phyloP scores from a whole-genome alignment of 1,284 basidiomycete species.

The Naganishia sp. region DNA sequence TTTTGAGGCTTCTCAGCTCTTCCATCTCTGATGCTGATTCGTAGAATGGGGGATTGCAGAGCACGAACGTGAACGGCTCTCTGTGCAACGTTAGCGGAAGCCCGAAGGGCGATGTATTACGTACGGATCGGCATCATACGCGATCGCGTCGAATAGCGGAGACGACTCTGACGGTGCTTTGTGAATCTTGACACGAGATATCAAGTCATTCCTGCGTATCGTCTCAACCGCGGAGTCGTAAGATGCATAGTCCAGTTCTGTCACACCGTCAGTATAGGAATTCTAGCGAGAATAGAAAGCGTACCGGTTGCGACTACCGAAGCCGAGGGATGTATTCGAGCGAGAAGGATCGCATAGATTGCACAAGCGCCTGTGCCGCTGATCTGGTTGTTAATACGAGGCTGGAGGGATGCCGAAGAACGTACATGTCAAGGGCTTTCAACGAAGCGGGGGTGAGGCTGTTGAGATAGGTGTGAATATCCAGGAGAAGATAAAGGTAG shows the following conservation, averaged over 20 bases:
- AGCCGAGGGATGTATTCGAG: constrained; percentile 62
- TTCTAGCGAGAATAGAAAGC: background rate
- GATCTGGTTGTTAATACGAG: constrained; percentile 45
- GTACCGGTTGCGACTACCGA: background rate
- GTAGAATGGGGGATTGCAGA: constrained; percentile 98
- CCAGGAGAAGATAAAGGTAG: constrained; percentile 72
- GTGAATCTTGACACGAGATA: background rate
- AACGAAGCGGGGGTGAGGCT: constrained; percentile 29
- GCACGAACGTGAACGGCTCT: constrained; percentile 66
- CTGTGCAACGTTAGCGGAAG: background rate
- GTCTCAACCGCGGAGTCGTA: constrained; percentile 61
- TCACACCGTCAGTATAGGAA: background rate
- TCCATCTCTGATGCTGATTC: constrained; percentile 67
- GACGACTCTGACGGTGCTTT: background rate
- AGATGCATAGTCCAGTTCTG: constrained; percentile 71
- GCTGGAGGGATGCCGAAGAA: constrained; percentile 47
- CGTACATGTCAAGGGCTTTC: constrained; percentile 58
- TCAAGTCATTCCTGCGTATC: constrained; percentile 43
- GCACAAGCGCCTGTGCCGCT: constrained; percentile 89
- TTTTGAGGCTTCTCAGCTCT: constrained; percentile 64
- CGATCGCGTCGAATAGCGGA: constrained; percentile 28
- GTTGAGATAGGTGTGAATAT: constrained; percentile 53
- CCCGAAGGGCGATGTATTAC: background rate
- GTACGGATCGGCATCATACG: background rate
- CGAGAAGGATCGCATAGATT: constrained; percentile 81